phyloP scores from a whole-genome alignment of 208 protist species.

The Wallacemonas sp. region DNA sequence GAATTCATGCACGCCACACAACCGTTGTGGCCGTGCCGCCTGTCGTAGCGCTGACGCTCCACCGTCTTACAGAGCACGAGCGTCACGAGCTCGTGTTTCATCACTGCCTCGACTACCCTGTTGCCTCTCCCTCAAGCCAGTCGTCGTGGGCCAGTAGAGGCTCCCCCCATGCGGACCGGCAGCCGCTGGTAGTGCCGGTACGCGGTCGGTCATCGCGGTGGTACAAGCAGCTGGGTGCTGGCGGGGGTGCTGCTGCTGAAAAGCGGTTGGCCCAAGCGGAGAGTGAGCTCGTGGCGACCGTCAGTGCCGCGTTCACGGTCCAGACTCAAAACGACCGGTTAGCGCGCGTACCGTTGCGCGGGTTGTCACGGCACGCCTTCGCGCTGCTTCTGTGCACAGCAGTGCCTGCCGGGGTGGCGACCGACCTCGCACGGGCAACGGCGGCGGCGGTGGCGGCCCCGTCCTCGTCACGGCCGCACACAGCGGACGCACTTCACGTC shows the following conservation, averaged over 20 bases:
- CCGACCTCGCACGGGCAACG: background rate
- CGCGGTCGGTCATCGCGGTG: background rate
- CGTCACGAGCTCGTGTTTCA: slow-evolving; percentile 34
- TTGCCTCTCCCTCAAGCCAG: slow-evolving; percentile 15
- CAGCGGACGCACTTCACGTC: slow-evolving; percentile 24
- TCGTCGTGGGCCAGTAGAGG: too few relatives aligned
- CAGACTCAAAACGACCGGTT: slow-evolving; percentile 21
- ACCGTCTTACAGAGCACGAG: slow-evolving; percentile 10
- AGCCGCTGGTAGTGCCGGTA: slow-evolving; percentile 1
- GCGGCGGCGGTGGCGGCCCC: background rate
- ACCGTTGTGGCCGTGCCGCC: slow-evolving; percentile 36
- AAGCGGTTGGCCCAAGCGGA: background rate
- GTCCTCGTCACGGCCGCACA: background rate
- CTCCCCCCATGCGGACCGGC: background rate
- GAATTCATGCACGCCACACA: slow-evolving; percentile 23
- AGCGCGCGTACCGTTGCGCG: slow-evolving; percentile 39
- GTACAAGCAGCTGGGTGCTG: background rate
- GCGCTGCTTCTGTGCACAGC: slow-evolving; percentile 35
- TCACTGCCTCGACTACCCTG: slow-evolving; percentile 31
- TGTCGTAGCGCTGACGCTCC: slow-evolving; percentile 33
- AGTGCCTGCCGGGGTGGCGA: slow-evolving; percentile 15
- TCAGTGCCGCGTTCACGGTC: slow-evolving; percentile 14
- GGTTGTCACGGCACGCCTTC: slow-evolving; percentile 42
- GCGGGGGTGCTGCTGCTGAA: background rate
- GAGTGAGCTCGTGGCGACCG: background rate